phyloP scores from a whole-genome alignment of 192 early-diverging fungal species.

The Backusella psychrophila region DNA sequence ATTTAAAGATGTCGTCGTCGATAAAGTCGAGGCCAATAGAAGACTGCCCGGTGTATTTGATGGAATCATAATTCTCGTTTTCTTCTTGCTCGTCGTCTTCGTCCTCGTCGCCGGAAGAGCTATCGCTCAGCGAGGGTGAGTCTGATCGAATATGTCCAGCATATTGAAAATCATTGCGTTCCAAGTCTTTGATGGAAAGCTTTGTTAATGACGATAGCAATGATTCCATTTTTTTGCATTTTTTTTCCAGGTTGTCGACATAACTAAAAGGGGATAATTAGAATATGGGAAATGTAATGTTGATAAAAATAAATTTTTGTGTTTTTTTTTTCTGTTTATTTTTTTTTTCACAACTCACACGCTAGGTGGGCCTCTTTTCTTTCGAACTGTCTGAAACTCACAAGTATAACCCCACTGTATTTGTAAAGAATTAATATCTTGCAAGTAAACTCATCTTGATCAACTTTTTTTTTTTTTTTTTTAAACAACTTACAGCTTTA shows the following conservation, averaged over 20 bases:
- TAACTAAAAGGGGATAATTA: background rate
- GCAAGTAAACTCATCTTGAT: background rate
- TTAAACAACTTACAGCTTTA: slow-evolving; percentile 22
- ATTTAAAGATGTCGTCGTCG: slow-evolving; percentile 25
- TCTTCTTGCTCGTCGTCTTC: background rate
- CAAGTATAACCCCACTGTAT: slow-evolving; percentile 31
- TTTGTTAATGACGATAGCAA: slow-evolving; percentile 24
- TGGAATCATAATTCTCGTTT: slow-evolving; percentile 24
- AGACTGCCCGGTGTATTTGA: slow-evolving; percentile 25
- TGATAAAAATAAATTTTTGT: background rate
- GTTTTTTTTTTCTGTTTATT: too few relatives aligned
- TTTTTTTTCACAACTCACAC: slow-evolving; percentile 16
- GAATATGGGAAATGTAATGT: background rate
- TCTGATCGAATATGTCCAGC: background rate
- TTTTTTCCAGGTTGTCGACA: slow-evolving; percentile 26
- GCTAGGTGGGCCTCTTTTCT: slow-evolving; percentile 33
- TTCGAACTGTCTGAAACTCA: slow-evolving; percentile 31
- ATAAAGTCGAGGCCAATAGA: slow-evolving; percentile 27
- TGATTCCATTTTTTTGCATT: slow-evolving; percentile 35
- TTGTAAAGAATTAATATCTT: background rate
- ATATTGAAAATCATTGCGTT: slow-evolving; percentile 13
- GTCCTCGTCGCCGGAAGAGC: background rate
- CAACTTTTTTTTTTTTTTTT: background rate
- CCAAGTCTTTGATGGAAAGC: slow-evolving; percentile 23
- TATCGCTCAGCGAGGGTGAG: background rate